Percentiles rank a stretch among this genome's conserved stretches.
phyloP scores from a whole-genome alignment of 2,329 filamentous ascomycete genomes.

The Cytospora mali region DNA sequence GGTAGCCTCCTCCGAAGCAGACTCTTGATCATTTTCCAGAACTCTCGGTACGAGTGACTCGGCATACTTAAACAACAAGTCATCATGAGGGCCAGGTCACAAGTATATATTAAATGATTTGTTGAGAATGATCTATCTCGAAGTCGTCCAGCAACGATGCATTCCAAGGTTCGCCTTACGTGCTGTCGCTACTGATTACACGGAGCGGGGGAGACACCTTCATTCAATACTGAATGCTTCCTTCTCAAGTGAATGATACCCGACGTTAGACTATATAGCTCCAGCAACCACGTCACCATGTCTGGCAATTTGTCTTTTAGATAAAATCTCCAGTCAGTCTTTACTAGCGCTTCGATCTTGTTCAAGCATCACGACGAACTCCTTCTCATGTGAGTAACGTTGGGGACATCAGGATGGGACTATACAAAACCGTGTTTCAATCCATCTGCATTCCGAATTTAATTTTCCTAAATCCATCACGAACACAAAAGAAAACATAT shows the following conservation, averaged over 20 bases:
- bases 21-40: neutral
- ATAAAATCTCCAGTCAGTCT: neutral
- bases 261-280: neutral
- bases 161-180: too few species aligned
- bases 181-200: neutral
- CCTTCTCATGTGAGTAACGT: neutral
- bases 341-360: neutral
- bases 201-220: neutral
- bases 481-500: neutral
- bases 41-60: neutral
- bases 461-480: too few species aligned
- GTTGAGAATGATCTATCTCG: neutral
- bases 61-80: neutral
- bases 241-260: too few species aligned
- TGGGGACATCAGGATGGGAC: neutral
- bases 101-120: neutral
- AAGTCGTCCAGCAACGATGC: neutral
- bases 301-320: neutral
- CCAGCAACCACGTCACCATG: neutral
- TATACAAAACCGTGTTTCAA: neutral
- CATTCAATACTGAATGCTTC: neutral
- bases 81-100: neutral
- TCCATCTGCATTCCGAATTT: too few species aligned
- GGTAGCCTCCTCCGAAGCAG: neutral
- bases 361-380: neutral